These are phyloP conservation scores for Colletotrichum navitas DNA, from an alignment of 2,329 filamentous ascomycete genomes.

Conservation along the genomic window DNA sequence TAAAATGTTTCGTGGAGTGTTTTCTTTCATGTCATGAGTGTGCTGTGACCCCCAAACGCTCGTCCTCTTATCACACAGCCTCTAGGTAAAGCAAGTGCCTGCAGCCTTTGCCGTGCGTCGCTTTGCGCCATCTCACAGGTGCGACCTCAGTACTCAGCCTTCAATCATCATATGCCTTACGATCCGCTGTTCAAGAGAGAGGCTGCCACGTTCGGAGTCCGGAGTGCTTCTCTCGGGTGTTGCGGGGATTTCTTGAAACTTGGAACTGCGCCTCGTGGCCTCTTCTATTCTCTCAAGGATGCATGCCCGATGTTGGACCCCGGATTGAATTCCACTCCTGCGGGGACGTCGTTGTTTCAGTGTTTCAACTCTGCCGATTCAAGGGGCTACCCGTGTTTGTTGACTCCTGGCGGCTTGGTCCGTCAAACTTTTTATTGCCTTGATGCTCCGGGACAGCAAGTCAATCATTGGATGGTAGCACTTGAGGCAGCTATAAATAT, in stretches of 20 bases:
- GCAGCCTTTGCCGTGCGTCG: slow-evolving; percentile 21
- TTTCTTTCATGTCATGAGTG: slow-evolving; percentile 5
- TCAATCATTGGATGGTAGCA: slow-evolving; percentile 15
- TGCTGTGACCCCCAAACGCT: slow-evolving; percentile 18
- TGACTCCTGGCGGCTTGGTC: slow-evolving; percentile 21
- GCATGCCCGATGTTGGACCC: slow-evolving; percentile 35
- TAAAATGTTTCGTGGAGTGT: slow-evolving; percentile 22
- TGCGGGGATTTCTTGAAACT: slow-evolving; percentile 28
- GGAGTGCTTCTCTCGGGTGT: slow-evolving; percentile 5
- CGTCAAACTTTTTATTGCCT: slow-evolving; percentile 6
- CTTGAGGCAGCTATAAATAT: background rate
- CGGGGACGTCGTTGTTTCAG: slow-evolving; percentile 41
- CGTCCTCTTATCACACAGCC: slow-evolving; percentile 7
- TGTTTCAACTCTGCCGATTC: slow-evolving; percentile 39
- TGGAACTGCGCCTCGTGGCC: slow-evolving; percentile 15
- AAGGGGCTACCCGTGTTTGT: slow-evolving; percentile 24
- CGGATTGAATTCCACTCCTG: slow-evolving; percentile 34
- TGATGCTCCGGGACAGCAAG: background rate
- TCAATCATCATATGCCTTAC: slow-evolving; percentile 7
- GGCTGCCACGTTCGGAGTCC: background rate
- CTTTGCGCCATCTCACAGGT: slow-evolving; percentile 30
- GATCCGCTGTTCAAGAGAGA: background rate
- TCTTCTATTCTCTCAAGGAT: background rate
- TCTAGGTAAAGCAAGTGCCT: slow-evolving; percentile 14
- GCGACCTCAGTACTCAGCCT: slow-evolving; percentile 11